Evolutionary conservation across 1,284 basidiomycete genomes (phyloP).

Genomic region (Stygiomarasmius scandens): DNA sequence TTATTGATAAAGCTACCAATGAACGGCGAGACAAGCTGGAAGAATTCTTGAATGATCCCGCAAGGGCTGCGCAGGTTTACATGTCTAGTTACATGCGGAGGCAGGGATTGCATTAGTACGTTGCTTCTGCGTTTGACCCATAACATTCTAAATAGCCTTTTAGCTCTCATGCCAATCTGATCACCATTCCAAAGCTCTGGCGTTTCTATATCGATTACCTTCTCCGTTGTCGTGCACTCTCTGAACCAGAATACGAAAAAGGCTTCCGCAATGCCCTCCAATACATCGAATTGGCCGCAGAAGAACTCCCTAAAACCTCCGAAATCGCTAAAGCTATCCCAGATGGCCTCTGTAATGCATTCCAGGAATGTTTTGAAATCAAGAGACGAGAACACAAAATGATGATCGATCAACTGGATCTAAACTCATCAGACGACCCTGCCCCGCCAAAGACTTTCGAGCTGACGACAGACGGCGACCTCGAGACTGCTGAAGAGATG

Average conservation of each 20-base stretch:
- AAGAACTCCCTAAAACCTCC: slow-evolving; percentile 60
- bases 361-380: slow-evolving; percentile 37
- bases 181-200: slow-evolving; percentile 16
- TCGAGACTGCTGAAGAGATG: slow-evolving; percentile 13
- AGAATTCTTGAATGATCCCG: slow-evolving; percentile 15
- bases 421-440: background rate
- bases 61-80: slow-evolving; percentile 4
- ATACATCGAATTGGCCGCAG: slow-evolving; percentile 49
- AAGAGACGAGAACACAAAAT: background rate
- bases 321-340: slow-evolving; percentile 56
- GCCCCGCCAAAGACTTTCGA: background rate
- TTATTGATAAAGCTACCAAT: slow-evolving; percentile 7
- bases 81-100: slow-evolving; percentile 17
- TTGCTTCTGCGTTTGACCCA: background rate
- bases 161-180: slow-evolving; percentile 17
- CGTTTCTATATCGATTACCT: slow-evolving; percentile 20
- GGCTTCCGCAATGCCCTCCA: slow-evolving; percentile 51
- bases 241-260: slow-evolving; percentile 35
- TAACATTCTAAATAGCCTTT: background rate
- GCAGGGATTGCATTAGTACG: slow-evolving; percentile 15
- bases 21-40: slow-evolving; percentile 10
- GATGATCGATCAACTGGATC: background rate
- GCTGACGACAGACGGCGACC: background rate
- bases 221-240: slow-evolving; percentile 12
- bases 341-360: slow-evolving; percentile 54